Base-by-base conservation (phyloP, 441 rosid species). In the Cnidoscolus chayamansa region DNA sequence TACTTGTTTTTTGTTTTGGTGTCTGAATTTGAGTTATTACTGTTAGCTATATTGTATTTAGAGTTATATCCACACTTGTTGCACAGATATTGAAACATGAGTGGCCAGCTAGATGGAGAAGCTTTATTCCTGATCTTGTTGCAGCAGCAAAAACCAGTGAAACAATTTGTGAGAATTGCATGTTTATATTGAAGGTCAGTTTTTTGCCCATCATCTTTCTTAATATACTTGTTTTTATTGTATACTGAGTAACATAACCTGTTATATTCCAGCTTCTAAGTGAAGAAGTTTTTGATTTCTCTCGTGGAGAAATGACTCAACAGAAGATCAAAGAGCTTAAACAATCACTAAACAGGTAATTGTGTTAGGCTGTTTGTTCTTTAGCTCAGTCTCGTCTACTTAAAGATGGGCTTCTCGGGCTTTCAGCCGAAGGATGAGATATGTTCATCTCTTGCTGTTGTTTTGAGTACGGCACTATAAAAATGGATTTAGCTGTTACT, bases 221-320 rank as follows among this genome's bases (percentile, higher is more conserved):
- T 6, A 53, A 58, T 20, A 17, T 35, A 13, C 19, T 53, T 57
- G 43, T 45, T 73, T 70, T 31, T 45, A 4, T 54, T 30, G 11
- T 72, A 37, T 7, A 2, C 5, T 50, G 32, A 48, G n/a, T 84
- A 77, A 86, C 75, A 56, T 65, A 40, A 57, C 20, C 50, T 66
- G 20, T 73, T 60, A 50, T 25, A 51, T 71, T 45, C 53, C 93
- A 96, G 99, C 98, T 96, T 72, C 80, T 96, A 54, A 96, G 99
- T 67, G 99, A 96, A 84, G 99, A 96, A 77, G 99, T 96, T 79
- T 96, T 96, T 80, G 99, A 96, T 86, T 96, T 96, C 83, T 96
- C 99, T 64, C 86, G 98, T 74, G 99, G 99, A 72, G 98, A 96
- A 81, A 94, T 96, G 99, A 96, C 98, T 65, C 99, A 85, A 71